These are phyloP conservation scores for Leptographium wingfieldii DNA, from an alignment of 2,329 filamentous ascomycete species.

Conservation along the genomic window DNA sequence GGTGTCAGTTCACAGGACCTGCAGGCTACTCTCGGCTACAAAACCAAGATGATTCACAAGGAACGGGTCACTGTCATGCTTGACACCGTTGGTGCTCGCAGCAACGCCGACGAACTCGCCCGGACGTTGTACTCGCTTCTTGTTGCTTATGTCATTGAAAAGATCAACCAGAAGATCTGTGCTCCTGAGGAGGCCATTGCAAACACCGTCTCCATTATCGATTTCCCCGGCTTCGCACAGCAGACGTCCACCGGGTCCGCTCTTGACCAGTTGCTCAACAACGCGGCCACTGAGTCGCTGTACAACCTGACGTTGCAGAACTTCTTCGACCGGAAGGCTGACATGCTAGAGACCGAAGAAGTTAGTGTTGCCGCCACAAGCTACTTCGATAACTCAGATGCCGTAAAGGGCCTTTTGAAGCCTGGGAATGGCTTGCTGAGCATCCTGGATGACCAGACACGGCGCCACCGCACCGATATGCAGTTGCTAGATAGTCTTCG, in stretches of 20 bases:
- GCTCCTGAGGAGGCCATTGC: conserved; percentile 76
- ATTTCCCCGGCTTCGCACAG: conserved; percentile 92
- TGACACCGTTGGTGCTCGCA: conserved; percentile 77
- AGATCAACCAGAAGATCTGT: conserved; percentile 79
- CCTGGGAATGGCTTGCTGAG: conserved; percentile 83
- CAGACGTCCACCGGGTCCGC: conserved; percentile 70
- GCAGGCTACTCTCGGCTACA: conserved; percentile 82
- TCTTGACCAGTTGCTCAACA: conserved; percentile 87
- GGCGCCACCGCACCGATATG: conserved; percentile 74
- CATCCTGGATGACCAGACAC: conserved; percentile 92
- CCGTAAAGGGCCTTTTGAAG: conserved; percentile 83
- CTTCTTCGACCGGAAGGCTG: conserved; percentile 91
- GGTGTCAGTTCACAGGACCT: conserved; percentile 71
- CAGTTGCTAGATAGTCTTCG: conserved; percentile 84
- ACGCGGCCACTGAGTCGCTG: conserved; percentile 80
- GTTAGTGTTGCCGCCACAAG: conserved; percentile 81
- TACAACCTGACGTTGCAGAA: conserved; percentile 91
- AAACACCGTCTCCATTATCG: conserved; percentile 89
- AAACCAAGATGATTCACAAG: conserved; percentile 90
- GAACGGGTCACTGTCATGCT: conserved; percentile 99
- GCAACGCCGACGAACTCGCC: conserved; percentile 87
- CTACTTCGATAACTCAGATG: conserved; percentile 96
- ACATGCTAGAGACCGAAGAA: conserved; percentile 88
- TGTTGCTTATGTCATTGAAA: conserved; percentile 88
- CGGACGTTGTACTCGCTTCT: conserved; percentile 87